These are phyloP conservation scores for Gracilaria caudata DNA, from an alignment of 23 red algal genomes.

Conservation along the genomic window DNA sequence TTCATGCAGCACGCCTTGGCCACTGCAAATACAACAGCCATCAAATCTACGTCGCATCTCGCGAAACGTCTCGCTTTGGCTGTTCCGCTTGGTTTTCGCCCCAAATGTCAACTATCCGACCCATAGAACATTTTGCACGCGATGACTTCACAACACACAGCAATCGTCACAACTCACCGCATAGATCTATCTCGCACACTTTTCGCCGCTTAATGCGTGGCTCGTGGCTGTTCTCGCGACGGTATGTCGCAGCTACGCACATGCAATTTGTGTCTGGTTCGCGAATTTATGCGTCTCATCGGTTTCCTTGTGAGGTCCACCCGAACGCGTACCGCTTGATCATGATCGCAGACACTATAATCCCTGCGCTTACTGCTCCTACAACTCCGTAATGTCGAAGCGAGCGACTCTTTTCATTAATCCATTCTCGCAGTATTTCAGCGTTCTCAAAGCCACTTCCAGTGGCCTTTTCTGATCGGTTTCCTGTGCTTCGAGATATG, in stretches of 20 bases:
- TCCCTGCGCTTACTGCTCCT: constrained; percentile 6
- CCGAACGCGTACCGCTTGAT: constrained; percentile 35
- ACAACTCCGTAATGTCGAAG: constrained; percentile 1
- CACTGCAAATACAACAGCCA: too few species aligned
- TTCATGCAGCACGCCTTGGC: not conserved
- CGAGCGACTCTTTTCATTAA: constrained; percentile 7
- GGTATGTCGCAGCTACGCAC: not conserved
- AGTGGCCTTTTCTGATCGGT: not conserved
- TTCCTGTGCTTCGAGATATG: constrained; percentile 18
- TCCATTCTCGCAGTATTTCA: constrained; percentile 19
- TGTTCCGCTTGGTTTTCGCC: not conserved
- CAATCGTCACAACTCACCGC: not conserved
- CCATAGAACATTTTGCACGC: not conserved
- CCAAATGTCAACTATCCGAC: not conserved
- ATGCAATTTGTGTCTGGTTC: not conserved
- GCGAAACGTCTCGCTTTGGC: not conserved
- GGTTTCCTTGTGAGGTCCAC: constrained; percentile 22
- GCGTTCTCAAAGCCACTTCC: constrained; percentile 4
- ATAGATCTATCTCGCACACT: too few species aligned
- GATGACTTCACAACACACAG: not conserved
- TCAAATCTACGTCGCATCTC: not conserved
- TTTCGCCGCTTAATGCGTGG: not conserved
- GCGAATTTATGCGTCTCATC: not conserved
- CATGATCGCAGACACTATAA: constrained; percentile 23
- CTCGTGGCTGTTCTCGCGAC: not conserved